These are phyloP conservation scores for Hypoxylon sp. DNA, from an alignment of 2,329 filamentous ascomycete genomes.

Conservation along the genomic window DNA sequence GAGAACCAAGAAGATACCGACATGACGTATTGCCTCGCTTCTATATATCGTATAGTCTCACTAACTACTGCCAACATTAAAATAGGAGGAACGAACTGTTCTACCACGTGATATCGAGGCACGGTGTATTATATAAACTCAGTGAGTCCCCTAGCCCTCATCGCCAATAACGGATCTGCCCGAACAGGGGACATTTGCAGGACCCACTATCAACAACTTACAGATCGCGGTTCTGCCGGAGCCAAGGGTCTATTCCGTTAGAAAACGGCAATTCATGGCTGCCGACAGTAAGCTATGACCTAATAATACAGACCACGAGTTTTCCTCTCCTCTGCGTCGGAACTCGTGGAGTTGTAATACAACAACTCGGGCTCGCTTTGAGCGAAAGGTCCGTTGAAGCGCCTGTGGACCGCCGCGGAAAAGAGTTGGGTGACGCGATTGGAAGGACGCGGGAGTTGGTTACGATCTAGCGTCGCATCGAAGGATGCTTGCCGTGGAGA, in stretches of 20 bases:
- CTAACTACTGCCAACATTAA: not conserved
- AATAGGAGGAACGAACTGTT: not conserved
- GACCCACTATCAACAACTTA: not conserved
- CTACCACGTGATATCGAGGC: not conserved
- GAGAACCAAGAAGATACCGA: conserved; percentile 4
- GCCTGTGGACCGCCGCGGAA: not conserved
- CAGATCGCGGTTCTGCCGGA: not conserved
- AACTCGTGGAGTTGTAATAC: not conserved
- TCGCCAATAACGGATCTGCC: not conserved
- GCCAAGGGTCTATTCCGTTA: not conserved
- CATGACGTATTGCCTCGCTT: not conserved
- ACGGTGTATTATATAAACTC: not conserved
- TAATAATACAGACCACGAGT: not conserved
- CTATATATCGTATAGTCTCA: not conserved
- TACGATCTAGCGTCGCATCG: not conserved
- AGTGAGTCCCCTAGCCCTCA: not conserved
- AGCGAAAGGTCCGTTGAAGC: not conserved
- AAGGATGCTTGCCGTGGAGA: not conserved
- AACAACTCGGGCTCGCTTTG: not conserved
- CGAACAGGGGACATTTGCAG: not conserved
- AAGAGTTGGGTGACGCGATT: not conserved
- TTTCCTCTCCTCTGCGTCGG: not conserved
- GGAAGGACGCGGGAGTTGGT: not conserved
- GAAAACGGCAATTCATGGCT: not conserved
- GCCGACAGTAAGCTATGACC: not conserved